Evolutionary conservation across 768 basidiomycete species (phyloP).

Genomic region (Cystoderma amianthinum): DNA sequence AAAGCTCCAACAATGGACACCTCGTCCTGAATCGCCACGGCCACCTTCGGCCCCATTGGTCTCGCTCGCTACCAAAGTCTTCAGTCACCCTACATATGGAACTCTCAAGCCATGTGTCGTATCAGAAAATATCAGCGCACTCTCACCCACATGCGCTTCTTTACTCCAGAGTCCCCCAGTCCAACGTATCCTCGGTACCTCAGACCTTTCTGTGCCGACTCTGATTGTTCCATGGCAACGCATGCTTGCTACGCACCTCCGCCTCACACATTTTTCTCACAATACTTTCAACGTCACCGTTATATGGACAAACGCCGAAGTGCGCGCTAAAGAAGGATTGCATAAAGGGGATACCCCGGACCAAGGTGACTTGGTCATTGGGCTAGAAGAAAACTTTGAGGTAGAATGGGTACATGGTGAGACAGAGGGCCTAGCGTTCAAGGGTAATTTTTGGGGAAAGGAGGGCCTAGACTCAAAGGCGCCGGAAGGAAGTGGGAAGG

Average conservation of each 20-base stretch:
- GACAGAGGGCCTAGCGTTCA: conserved; percentile 29
- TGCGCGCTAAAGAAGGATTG: conserved; percentile 17
- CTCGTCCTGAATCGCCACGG: conserved; percentile 14
- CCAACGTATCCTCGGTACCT: conserved; percentile 19
- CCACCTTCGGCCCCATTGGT: conserved; percentile 14
- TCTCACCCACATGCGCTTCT: conserved; percentile 11
- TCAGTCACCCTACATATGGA: conserved; percentile 28
- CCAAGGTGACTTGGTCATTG: conserved; percentile 23
- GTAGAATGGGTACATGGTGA: conserved; percentile 29
- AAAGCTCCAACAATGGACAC: conserved; percentile 14
- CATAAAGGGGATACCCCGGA: conserved; percentile 5
- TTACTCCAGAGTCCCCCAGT: conserved; percentile 16
- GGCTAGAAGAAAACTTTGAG: conserved; percentile 26
- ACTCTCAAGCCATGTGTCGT: conserved; percentile 24
- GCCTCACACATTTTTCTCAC: conserved; percentile 26
- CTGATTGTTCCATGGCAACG: conserved; percentile 25
- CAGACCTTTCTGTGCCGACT: conserved; percentile 20
- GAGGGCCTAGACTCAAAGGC: conserved; percentile 22
- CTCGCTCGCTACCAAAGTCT: conserved; percentile 17
- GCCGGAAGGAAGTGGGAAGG: conserved; percentile 21
- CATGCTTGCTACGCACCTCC: conserved; percentile 27
- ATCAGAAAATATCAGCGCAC: neutral
- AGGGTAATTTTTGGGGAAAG: conserved; percentile 32
- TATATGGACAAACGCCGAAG: conserved; percentile 27
- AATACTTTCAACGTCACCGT: conserved; percentile 31